Conservation (phyloP, 176 grass and related monocot genomes). For the Musa itinerans region DNA sequence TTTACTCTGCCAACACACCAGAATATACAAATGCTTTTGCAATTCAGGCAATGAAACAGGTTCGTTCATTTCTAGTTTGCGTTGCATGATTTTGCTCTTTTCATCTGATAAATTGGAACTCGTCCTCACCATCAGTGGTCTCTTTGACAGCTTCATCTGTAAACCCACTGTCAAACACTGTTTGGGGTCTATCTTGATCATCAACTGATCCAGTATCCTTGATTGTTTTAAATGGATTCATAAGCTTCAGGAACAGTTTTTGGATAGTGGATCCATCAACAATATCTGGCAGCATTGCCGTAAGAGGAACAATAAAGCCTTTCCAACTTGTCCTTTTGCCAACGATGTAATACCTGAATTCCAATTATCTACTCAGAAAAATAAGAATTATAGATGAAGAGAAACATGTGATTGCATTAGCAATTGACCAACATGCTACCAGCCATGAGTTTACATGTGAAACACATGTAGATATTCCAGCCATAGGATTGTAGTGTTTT, state of each 20-base stretch:
- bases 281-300: conserved; percentile 46
- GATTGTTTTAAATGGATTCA: conserved; percentile 50
- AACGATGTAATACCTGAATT: conserved; percentile 46
- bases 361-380: conserved; percentile 3
- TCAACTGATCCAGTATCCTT: conserved; percentile 30
- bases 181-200: conserved; percentile 22
- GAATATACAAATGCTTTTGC: conserved; percentile 46
- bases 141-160: conserved; percentile 22
- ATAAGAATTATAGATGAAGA: conserved; percentile 3
- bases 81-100: conserved; percentile 25
- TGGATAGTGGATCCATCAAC: conserved; percentile 48
- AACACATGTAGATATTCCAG: background rate
- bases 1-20: conserved; percentile 53
- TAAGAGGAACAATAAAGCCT: conserved; percentile 69
- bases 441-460: background rate
- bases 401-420: background rate
- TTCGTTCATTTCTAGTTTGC: conserved; percentile 69
- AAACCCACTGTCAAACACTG: conserved; percentile 16
- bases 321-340: conserved; percentile 54
- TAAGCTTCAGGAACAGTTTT: conserved; percentile 48
- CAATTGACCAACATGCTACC: background rate
- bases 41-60: conserved; percentile 23
- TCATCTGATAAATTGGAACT: conserved; percentile 50
- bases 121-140: conserved; percentile 23
- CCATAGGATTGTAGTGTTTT: background rate